Conservation (phyloP, 2,329 filamentous ascomycete species). For the Lachnellula cervina region DNA sequence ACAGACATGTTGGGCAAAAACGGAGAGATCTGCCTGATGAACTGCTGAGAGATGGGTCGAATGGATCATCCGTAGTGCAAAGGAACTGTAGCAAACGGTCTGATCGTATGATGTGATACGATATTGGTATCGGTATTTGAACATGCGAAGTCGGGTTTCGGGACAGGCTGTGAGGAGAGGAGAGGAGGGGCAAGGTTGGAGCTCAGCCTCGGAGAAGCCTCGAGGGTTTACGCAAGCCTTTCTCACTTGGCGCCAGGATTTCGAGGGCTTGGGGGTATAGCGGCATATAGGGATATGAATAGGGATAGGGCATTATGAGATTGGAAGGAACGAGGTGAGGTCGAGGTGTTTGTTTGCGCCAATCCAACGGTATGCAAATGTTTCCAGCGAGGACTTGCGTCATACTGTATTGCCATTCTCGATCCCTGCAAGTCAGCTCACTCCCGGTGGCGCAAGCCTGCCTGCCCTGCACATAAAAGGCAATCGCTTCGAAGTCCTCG, state of each 20-base stretch:
- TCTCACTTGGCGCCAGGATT: neutral
- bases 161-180: neutral
- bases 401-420: no score
- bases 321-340: neutral
- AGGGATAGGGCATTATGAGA: neutral
- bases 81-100: neutral
- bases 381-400: no score
- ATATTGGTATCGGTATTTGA: neutral
- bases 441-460: no score
- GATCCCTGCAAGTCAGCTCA: no score
- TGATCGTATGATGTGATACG: neutral
- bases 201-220: slow-evolving; percentile 3
- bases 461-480: no score
- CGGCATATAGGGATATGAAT: neutral
- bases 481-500: no score
- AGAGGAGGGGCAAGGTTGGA: neutral
- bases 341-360: neutral
- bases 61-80: neutral
- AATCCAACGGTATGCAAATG: no score
- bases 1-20: slow-evolving; percentile 52
- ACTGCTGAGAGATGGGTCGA: neutral
- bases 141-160: neutral
- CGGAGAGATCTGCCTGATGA: neutral
- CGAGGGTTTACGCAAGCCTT: slow-evolving; percentile 2
- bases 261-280: neutral